Base-by-base conservation (phyloP, 2,329 filamentous ascomycete genomes). In the Coleophoma crateriformis region DNA sequence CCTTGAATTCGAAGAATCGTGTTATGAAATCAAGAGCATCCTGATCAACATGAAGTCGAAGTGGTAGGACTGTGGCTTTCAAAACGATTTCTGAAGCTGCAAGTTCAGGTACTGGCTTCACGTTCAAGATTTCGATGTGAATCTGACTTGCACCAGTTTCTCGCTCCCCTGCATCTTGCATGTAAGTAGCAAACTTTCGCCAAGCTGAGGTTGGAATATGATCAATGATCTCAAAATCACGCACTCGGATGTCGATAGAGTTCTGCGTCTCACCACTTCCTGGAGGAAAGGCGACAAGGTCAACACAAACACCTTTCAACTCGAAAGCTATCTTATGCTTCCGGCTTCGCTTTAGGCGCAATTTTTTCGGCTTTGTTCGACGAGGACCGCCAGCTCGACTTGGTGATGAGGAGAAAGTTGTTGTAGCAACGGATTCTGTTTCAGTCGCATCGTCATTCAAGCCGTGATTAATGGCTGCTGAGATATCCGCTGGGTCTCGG, bases 1-100 rank as follows among this genome's bases (percentile, higher is more conserved):
- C 90, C 63, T 96, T 95, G 76, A 99, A 99, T 61, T 95, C 91
- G 61, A 99, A 99, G 73, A 99, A 99, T 2, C 94, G 84, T 1
- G 88, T 95, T 64, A 99, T 88, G 64, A 99, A 99, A 65, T 99
- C 94, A 4, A 99, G 78, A 1, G 94, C 92, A 68, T 99, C 94
- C 68, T 99, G 94, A 62, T 99, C 94, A 33, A 99, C 91, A 64
- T 99, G 94, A 1, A 99, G 76, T 40, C 94, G 83, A 27, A 99
- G 72, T 1, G 94, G 94, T 32, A 97, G 76, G 15, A 99, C 67
- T 1, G 82, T 87, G 13, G 82, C 85, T 60, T 86, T 87, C 14
- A 96, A 71, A 7, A 96, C 87, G 54, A 97, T 83, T 65, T 99
- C 94, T 0, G 91, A 89, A 1, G 92, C 94, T 14, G 90, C 86